A percentile compares a stretch with the other conserved stretches of the same genome.
Evolutionary conservation across 306 rosid genomes (phyloP).

Genomic region (Lotus japonicus): DNA sequence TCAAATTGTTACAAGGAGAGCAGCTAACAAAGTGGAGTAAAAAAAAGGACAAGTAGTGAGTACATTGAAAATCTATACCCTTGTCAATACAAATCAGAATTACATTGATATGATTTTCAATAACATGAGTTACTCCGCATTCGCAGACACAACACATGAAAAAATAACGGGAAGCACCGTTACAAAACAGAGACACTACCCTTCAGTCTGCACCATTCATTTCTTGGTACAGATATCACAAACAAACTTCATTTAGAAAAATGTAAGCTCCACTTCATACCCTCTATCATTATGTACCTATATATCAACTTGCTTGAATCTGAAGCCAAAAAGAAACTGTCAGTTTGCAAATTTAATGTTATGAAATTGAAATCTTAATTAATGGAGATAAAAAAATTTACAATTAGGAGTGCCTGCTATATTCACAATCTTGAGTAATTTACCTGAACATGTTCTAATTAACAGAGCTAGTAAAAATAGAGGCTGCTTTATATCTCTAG

Average conservation of each 20-base stretch:
- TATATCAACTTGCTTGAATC: constrained; percentile 19
- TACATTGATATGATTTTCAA: constrained; percentile 27
- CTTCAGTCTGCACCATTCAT: constrained; percentile 16
- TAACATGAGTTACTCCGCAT: constrained; percentile 60
- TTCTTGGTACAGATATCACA: constrained; percentile 2
- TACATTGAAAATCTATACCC: constrained; percentile 27
- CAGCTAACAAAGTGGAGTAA: constrained; percentile 17
- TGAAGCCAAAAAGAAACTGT: background rate
- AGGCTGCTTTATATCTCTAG: constrained; percentile 65
- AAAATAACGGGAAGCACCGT: constrained; percentile 43
- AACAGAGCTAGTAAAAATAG: constrained; percentile 6
- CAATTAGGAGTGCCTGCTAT: background rate
- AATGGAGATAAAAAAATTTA: too few species aligned
- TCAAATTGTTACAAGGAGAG: constrained; percentile 35
- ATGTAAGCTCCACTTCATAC: constrained; percentile 29
- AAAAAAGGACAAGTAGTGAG: constrained; percentile 28
- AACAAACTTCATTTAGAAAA: constrained; percentile 23
- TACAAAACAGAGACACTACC: constrained; percentile 29
- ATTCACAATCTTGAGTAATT: background rate
- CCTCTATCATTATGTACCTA: constrained; percentile 13
- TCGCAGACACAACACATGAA: constrained; percentile 68
- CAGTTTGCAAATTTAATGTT: constrained; percentile 21
- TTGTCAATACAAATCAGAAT: constrained; percentile 26
- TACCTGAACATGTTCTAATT: constrained; percentile 31
- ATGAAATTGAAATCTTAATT: background rate